Conservation (phyloP, 768 basidiomycete species). For the Boletus tylopilopsis region DNA sequence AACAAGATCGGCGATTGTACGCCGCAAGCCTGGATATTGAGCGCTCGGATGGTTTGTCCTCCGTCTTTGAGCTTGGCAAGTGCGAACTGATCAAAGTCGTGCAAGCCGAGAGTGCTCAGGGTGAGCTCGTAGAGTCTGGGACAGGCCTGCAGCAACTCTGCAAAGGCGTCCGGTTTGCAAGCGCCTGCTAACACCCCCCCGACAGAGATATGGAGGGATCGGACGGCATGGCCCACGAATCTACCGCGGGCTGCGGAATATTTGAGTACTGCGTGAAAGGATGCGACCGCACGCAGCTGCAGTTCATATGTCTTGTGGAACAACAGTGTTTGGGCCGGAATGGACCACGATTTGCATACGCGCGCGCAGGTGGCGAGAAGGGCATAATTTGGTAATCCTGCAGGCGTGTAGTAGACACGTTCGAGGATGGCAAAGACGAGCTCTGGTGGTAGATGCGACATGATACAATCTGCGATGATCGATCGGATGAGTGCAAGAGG, state of each 20-base stretch:
- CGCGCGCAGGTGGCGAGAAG: constrained; percentile 23
- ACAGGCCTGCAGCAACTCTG: constrained; percentile 24
- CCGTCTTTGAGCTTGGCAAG: constrained; percentile 25
- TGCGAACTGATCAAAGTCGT: constrained; percentile 25
- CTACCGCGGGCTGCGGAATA: constrained; percentile 14
- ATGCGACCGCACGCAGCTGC: neutral
- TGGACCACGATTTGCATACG: constrained; percentile 27
- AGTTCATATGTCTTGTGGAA: constrained; percentile 20
- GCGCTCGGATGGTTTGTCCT: constrained; percentile 29
- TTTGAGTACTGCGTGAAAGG: constrained; percentile 16
- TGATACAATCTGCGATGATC: neutral
- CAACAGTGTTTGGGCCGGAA: constrained; percentile 28
- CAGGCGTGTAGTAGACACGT: constrained; percentile 20
- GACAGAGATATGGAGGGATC: constrained; percentile 22
- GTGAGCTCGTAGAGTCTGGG: constrained; percentile 34
- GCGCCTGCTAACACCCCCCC: constrained; percentile 3
- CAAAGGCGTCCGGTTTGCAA: constrained; percentile 11
- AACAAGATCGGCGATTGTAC: constrained; percentile 43
- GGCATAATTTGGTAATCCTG: constrained; percentile 16
- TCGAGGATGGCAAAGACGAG: constrained; percentile 24
- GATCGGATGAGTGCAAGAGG: too few relatives aligned
- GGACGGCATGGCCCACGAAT: constrained; percentile 15
- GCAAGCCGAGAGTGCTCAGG: constrained; percentile 22
- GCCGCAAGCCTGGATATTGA: constrained; percentile 33
- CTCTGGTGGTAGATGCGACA: constrained; percentile 21